Evolutionary conservation across 1,284 basidiomycete species (phyloP), one percentile per base, ranked within the genome.

Genomic region (Apiotrichum montevideense): DNA sequence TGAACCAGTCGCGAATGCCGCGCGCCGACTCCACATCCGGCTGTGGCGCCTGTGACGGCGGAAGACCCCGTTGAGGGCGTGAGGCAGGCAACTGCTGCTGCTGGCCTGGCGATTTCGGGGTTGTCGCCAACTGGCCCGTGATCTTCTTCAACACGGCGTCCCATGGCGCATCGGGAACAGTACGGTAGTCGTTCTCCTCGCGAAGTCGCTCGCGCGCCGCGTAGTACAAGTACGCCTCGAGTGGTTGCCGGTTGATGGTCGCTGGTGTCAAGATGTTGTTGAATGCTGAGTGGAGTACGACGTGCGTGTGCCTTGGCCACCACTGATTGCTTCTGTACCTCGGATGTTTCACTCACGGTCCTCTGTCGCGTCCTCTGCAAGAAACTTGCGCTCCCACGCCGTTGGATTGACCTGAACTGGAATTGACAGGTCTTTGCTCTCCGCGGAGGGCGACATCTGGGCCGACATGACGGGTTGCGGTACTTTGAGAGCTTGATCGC

Each of bases 191-290:
- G 29, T 42, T 37, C 6, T 37, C 53, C 35, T 63, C 62, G n/a
- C 56, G 54, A 9, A 33, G 42, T 6, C 62, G 62, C 41, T 63
- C 58, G 1, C 53, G 33, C n/a, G 45, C 46, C 0, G 62, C 58
- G n/a, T 63, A 60, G 54, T 59, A 54, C 47, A 60, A 47, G 39
- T 63, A 63, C 37, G 53, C 51, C 45, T 63, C 62, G 37, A 63
- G 51, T 1, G 62, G 58, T 45, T 60, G 55, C 6, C 46, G 29
- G 56, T 61, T 61, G 42, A 61, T 54, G 33, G 51, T 45, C 2
- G 59, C 59, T 61, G 52, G 9, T n/a, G 11, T 5, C 9, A 42
- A 11, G 13, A 39, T 39, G 37, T 2, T 9, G 37, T 39, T 29
- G 29, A 3, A 29, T 29, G 29, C 29, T 29, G 29, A 29, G 29